A percentile compares a stretch with the other conserved stretches of the same genome.
Evolutionary conservation across 176 grass and related monocot species (phyloP).

Genomic region (Juncus inflexus): DNA sequence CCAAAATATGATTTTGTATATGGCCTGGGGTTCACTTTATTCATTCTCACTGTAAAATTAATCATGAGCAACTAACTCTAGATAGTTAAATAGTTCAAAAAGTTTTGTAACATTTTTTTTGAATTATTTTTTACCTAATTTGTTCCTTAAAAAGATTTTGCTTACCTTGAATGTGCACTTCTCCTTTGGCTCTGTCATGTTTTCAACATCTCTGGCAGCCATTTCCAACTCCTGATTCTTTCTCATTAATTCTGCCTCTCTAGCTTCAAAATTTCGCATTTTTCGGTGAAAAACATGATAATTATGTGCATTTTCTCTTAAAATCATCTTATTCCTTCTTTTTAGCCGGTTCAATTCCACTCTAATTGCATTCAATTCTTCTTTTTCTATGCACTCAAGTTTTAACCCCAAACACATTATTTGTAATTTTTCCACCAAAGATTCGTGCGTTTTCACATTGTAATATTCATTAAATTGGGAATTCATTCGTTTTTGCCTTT

Average conservation of each 20-base stretch:
- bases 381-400: constrained; percentile 43
- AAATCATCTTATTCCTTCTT: constrained; percentile 43
- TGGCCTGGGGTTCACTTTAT: no score
- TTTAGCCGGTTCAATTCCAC: constrained; percentile 28
- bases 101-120: no score
- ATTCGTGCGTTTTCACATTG: constrained; percentile 62
- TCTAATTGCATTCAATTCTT: constrained; percentile 32
- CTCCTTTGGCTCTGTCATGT: constrained; percentile 20
- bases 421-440: constrained; percentile 74
- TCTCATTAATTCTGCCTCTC: constrained; percentile 36
- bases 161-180: constrained; percentile 32
- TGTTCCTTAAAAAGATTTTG: not conserved
- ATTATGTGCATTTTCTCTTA: constrained; percentile 32
- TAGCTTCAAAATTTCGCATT: constrained; percentile 34
- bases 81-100: no score
- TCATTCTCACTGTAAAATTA: no score
- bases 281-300: constrained; percentile 24
- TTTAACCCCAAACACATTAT: constrained; percentile 85
- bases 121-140: not conserved
- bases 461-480: constrained; percentile 57
- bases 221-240: constrained; percentile 41
- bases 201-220: constrained; percentile 2
- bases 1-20: no score
- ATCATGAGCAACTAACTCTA: no score
- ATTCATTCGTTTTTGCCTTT: constrained; percentile 33